Percentiles rank a stretch among this genome's conserved stretches.
Conservation (phyloP, 768 basidiomycete genomes). For the Leccinum pellstonianum region DNA sequence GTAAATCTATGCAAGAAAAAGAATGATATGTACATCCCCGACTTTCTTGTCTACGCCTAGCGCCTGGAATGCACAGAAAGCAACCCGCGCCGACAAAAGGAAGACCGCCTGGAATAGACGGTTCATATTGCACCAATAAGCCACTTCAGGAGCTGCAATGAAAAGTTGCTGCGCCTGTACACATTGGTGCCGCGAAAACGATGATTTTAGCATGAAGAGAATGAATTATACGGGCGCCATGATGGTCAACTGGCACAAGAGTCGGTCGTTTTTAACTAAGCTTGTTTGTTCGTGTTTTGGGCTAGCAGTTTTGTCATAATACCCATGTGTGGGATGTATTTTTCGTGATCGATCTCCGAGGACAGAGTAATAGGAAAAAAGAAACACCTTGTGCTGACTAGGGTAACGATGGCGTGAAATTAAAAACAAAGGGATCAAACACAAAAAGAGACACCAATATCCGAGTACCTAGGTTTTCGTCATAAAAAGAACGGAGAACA, state of each 20-base stretch:
- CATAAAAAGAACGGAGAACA: conserved; percentile 25
- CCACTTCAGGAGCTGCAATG: conserved; percentile 35
- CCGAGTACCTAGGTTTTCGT: conserved; percentile 37
- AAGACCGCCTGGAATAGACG: conserved; percentile 8
- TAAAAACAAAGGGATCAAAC: conserved; percentile 31
- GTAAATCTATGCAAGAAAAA: not conserved
- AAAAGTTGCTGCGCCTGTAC: conserved; percentile 32
- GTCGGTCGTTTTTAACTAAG: not conserved
- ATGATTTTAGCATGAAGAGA: not conserved
- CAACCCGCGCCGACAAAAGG: conserved; percentile 9
- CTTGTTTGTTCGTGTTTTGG: conserved; percentile 16
- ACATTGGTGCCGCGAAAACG: conserved; percentile 26
- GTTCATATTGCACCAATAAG: conserved; percentile 28
- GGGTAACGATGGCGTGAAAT: conserved; percentile 33
- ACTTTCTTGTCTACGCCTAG: conserved; percentile 9
- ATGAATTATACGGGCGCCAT: not conserved
- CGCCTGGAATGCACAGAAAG: not conserved
- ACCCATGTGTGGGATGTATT: not conserved
- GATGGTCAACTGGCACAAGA: too few species aligned
- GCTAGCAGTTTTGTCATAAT: not conserved
- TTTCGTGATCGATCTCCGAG: conserved; percentile 7
- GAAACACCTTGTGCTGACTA: conserved; percentile 24
- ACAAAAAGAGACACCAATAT: conserved; percentile 32
- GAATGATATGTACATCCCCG: conserved; percentile 4
- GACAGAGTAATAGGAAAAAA: conserved; percentile 4